Evolutionary conservation across 1,284 basidiomycete genomes (phyloP), one percentile per base, ranked within the genome.

Genomic region (Coniferiporia sulphurascens): DNA sequence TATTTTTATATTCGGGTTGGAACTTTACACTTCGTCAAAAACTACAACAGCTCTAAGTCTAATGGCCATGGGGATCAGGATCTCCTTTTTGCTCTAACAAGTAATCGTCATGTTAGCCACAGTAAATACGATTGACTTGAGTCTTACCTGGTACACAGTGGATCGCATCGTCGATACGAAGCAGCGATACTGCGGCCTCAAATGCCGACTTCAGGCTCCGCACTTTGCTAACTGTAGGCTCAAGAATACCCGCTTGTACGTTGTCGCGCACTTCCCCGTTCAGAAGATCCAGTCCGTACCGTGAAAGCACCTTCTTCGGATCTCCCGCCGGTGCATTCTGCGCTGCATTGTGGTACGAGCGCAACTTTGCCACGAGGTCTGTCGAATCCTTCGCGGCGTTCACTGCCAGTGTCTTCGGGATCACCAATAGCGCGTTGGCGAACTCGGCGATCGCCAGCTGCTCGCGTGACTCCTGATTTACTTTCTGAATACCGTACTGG

Each of bases 361-460:
- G 87, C 58, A 99, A 80, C 76, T 98, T 98, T 56, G 97, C 95
- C 46, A 99, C 95, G 27, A 99, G 85, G 60, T 98, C 95, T 1
- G 96, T 99, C 52, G 95, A 95, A 74, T 99, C 97, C 73, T 99
- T 98, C 45, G 95, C 97, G 36, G 97, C 97, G 72, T 99, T 99
- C 63, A 98, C 92, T 1, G 97, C 91, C 21, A 99, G 87, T 21
- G 91, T 95, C 78, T 99, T 99, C 63, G 96, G 95, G 67, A 99
- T 99, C 17, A 95, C 85, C 45, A 99, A 80, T 55, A 99, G 81
- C 3, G 97, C 93, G 66, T 84, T 82, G 38, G 97, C 96, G 72
- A 99, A 99, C 73, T 99, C 97, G 41, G 96, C 97, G 68, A 99
- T 98, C 32, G 97, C 97, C 50, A 99, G 81, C 74, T 99, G 97